Evolutionary conservation across 495 filamentous ascomycete genomes (phyloP).

Genomic region (Cercophora samala): DNA sequence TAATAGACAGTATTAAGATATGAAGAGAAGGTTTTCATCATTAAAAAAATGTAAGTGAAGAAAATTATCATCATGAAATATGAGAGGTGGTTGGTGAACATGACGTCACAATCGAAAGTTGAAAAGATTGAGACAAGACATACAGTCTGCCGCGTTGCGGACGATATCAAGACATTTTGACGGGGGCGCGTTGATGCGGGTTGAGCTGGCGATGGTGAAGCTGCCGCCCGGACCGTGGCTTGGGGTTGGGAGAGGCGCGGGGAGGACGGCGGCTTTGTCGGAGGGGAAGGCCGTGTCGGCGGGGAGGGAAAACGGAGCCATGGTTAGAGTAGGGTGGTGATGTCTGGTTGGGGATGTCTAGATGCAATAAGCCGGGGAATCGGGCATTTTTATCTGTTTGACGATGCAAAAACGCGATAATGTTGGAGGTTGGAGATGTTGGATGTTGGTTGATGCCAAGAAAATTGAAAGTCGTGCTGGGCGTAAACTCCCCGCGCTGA

Average conservation of each 20-base stretch:
- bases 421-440: not conserved
- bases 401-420: conserved; percentile 1
- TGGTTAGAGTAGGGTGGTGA: conserved; percentile 1
- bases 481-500: not conserved
- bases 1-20: no score
- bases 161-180: conserved; percentile 27
- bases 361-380: not conserved
- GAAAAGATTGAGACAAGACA: not conserved
- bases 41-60: not conserved
- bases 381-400: not conserved
- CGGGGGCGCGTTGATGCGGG: conserved; percentile 32
- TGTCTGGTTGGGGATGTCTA: not conserved
- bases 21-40: no score
- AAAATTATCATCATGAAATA: not conserved
- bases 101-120: not conserved
- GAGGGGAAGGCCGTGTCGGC: not conserved
- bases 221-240: conserved; percentile 30
- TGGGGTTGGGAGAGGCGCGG: conserved; percentile 27
- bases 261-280: not conserved
- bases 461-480: not conserved
- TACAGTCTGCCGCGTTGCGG: conserved; percentile 27
- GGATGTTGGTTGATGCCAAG: conserved; percentile 6
- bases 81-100: not conserved
- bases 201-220: conserved; percentile 33
- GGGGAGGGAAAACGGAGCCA: not conserved